These are phyloP conservation scores for Fragilariopsis cylindrus DNA, from an alignment of 108 stramenopile species.

Conservation along the genomic window DNA sequence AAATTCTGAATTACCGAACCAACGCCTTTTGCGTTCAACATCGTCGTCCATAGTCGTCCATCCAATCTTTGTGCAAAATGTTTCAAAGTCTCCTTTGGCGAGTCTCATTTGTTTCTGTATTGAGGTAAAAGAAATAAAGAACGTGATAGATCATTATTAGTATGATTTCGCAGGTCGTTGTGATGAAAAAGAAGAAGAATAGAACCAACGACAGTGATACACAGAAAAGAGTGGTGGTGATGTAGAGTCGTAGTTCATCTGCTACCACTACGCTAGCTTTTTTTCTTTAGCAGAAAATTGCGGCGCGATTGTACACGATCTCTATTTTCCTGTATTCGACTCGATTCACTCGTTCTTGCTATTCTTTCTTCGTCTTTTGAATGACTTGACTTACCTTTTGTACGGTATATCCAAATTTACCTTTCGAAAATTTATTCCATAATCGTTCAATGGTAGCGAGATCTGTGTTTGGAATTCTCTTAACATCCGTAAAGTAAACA, in stretches of 20 bases:
- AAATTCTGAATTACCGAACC: constrained; percentile 97
- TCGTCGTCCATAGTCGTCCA: constrained; percentile 96
- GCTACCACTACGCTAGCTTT: not conserved
- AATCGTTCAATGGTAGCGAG: constrained; percentile 94
- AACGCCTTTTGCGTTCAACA: constrained; percentile 93
- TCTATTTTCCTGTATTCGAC: not conserved
- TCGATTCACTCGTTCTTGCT: not conserved
- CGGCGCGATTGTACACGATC: too few relatives aligned
- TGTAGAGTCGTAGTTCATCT: not conserved
- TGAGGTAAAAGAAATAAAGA: not conserved
- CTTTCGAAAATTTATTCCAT: constrained; percentile 91
- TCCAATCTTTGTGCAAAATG: constrained; percentile 92
- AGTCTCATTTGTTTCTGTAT: constrained; percentile 80
- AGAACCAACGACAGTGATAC: not conserved
- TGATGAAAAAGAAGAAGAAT: not conserved
- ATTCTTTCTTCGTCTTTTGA: too few relatives aligned
- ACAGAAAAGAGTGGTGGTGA: not conserved
- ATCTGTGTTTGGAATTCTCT: constrained; percentile 87
- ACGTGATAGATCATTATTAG: not conserved
- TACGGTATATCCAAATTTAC: constrained; percentile 95
- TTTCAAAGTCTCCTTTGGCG: constrained; percentile 91
- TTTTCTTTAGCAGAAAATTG: not conserved
- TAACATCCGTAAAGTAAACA: constrained; percentile 97
- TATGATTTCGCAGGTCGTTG: not conserved
- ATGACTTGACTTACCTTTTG: constrained; percentile 69